Conservation (phyloP, 768 basidiomycete species). For the Russula emetica region DNA sequence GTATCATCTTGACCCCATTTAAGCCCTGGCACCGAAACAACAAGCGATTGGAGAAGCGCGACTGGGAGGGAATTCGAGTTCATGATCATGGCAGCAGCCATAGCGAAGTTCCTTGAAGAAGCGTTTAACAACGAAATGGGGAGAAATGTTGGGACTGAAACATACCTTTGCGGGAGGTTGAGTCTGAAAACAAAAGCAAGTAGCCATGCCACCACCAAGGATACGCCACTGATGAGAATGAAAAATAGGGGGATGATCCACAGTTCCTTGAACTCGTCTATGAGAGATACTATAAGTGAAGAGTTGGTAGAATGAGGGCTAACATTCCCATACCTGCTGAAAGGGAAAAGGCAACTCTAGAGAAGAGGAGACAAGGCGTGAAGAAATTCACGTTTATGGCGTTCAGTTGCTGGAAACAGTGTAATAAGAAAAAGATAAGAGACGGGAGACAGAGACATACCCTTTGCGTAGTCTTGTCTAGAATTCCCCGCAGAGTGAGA, state of each 20-base stretch:
- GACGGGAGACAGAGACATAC: constrained; percentile 39
- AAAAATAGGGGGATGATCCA: constrained; percentile 89
- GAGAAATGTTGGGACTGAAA: constrained; percentile 12
- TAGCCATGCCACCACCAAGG: constrained; percentile 60
- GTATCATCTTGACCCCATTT: constrained; percentile 81
- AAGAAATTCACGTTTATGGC: constrained; percentile 84
- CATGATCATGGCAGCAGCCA: constrained; percentile 84
- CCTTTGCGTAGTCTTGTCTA: constrained; percentile 90
- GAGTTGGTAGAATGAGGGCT: not conserved
- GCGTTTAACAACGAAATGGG: not conserved
- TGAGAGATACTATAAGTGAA: not conserved
- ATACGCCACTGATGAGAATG: constrained; percentile 66
- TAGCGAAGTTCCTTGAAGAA: constrained; percentile 59
- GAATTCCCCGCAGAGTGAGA: constrained; percentile 70
- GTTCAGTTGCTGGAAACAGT: constrained; percentile 57
- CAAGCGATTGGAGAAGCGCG: constrained; percentile 90
- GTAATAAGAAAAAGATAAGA: not conserved
- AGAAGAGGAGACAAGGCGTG: constrained; percentile 82
- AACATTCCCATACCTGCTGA: constrained; percentile 49
- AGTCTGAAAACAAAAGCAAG: constrained; percentile 63
- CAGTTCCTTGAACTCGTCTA: constrained; percentile 72
- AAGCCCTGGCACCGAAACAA: constrained; percentile 72
- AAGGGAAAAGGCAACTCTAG: constrained; percentile 87
- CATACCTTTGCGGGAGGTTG: constrained; percentile 69
- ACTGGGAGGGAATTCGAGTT: constrained; percentile 94